Evolutionary conservation across 805 yeast genomes (phyloP).

Genomic region (Lipomyces sp.): DNA sequence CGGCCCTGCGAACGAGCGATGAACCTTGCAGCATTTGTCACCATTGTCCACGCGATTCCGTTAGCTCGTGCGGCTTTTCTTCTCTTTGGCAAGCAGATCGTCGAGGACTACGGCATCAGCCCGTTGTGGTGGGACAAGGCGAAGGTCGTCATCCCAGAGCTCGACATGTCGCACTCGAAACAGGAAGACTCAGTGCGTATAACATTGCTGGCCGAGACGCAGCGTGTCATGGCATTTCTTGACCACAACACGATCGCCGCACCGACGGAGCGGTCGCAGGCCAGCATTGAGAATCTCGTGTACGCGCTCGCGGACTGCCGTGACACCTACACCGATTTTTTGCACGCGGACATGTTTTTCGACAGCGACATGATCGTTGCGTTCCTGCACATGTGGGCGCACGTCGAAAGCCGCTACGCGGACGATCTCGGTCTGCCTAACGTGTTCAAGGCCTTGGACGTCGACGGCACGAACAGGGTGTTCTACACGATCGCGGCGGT

Average conservation of each 20-base stretch:
- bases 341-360: conserved; percentile 4
- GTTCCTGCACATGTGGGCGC: conserved; percentile 11
- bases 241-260: conserved; percentile 26
- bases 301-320: conserved; percentile 1
- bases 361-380: conserved; percentile 6
- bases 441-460: background rate
- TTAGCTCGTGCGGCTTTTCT: conserved; percentile 35
- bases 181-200: conserved; percentile 10
- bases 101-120: conserved; percentile 34
- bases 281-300: conserved; percentile 21
- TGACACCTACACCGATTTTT: conserved; percentile 1
- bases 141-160: conserved; percentile 23
- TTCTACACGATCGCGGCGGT: too few species aligned
- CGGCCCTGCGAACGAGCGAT: conserved; percentile 5
- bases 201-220: conserved; percentile 32
- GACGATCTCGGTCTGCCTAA: conserved; percentile 1
- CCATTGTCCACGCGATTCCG: conserved; percentile 36
- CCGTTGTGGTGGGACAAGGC: conserved; percentile 33
- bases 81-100: conserved; percentile 28
- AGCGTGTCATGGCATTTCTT: conserved; percentile 36
- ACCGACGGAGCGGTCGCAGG: conserved; percentile 31
- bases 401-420: conserved; percentile 1
- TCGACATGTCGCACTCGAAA: background rate
- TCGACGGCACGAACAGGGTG: background rate
- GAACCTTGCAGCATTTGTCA: conserved; percentile 33